Base-by-base conservation (phyloP, 1,139 yeast genomes). In the Magnusiomyces sp. region DNA sequence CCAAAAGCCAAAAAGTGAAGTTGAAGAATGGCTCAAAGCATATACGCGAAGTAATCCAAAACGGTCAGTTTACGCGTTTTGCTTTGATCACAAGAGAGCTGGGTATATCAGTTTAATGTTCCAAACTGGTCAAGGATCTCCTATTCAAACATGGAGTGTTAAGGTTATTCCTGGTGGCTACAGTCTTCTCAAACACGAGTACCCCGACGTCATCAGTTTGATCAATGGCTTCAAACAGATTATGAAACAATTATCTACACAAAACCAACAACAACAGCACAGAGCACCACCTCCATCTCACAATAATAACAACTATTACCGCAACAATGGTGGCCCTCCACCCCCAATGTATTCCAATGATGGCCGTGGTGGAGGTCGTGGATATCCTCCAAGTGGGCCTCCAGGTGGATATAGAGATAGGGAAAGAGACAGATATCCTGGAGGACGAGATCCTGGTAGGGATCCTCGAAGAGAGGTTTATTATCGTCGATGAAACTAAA, bases 41-140 rank as follows among this genome's bases (percentile, higher is more conserved):
- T 90, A 88, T 66, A 86, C 96, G 2, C 83, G 80, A 61, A 97
- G 96, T 44, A 89, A 90, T 62, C 94, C 95, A 40, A 82, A 83
- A 62, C 83, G 89, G 66, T 85, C 95, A 54, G 90, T 89, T 14
- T 92, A 94, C 63, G 88, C 89, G 36, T 92, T 90, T 70, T 87
- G 96, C 64, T 83, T 81, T 66, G 95, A 92, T 66, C 89, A 87
- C 67, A 85, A 83, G 63, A 80, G 83, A 43, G 96, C 99, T 1
- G 98, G 98, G 20, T 88, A 90, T 79, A 89, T 92, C 66, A 74
- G 81, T 60, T 72, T 92, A 53, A 76, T 90, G 67, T 92, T 90
- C 74, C 92, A 90, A 69, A 75, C 80, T 23, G 86, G 81, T 58
- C 83, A 80, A 31, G 74, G 74, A 53, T 79, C 95, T 16, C 82